Evolutionary conservation across 768 basidiomycete genomes (phyloP).

Genomic region (Melanogaster broomeanus): DNA sequence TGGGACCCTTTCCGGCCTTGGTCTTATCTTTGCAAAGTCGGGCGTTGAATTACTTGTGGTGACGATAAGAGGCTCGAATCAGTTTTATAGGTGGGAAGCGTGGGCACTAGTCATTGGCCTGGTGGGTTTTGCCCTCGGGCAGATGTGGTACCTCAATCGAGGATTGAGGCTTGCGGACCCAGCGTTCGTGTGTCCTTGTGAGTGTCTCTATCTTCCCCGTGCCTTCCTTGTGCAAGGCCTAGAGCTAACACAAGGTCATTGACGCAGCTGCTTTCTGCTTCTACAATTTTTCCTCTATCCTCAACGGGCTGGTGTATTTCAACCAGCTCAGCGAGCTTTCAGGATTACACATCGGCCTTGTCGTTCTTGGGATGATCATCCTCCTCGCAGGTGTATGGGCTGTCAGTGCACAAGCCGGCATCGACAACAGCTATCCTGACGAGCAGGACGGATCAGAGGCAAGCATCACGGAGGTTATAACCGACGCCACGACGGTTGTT

Average conservation of each 20-base stretch:
- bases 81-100: constrained; percentile 82
- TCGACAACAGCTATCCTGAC: constrained; percentile 52
- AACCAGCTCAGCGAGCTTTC: constrained; percentile 78
- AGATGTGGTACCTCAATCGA: constrained; percentile 84
- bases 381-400: constrained; percentile 90
- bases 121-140: constrained; percentile 72
- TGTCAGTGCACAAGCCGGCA: constrained; percentile 71
- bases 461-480: neutral
- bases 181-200: constrained; percentile 82
- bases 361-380: constrained; percentile 72
- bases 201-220: constrained; percentile 29
- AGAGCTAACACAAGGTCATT: neutral
- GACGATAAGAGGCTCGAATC: constrained; percentile 73
- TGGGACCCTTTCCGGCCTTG: constrained; percentile 90
- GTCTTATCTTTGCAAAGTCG: constrained; percentile 90
- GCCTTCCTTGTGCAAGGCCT: neutral
- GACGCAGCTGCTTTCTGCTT: constrained; percentile 84
- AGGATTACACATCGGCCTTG: constrained; percentile 68
- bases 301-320: constrained; percentile 89
- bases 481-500: neutral
- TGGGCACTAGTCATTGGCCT: constrained; percentile 81
- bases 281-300: constrained; percentile 90
- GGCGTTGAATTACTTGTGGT: constrained; percentile 86
- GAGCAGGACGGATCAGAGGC: constrained; percentile 30
- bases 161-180: constrained; percentile 81